Percentiles rank a stretch among this genome's conserved stretches.
These are phyloP conservation scores for Bondarzewia mesenterica DNA, from an alignment of 1,284 basidiomycete genomes.

Conservation along the genomic window DNA sequence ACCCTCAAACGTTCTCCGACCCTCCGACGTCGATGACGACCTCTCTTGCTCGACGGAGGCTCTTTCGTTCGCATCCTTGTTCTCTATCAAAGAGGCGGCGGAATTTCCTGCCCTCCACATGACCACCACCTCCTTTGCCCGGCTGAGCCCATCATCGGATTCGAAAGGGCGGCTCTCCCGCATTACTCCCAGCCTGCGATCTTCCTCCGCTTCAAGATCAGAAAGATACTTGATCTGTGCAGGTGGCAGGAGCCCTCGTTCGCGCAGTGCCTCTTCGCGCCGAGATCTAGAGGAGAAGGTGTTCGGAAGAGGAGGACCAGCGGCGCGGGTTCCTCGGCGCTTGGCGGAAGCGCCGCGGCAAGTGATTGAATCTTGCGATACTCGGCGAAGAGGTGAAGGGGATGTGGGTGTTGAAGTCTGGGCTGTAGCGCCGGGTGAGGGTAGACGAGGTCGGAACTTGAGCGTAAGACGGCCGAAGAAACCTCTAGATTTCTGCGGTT, in stretches of 20 bases:
- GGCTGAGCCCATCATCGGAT: conserved; percentile 11
- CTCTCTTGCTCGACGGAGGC: background rate
- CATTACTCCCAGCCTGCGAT: conserved; percentile 18
- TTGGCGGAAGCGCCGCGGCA: background rate
- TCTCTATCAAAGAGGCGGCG: background rate
- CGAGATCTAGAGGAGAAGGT: conserved; percentile 19
- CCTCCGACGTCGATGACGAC: background rate
- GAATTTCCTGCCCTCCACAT: conserved; percentile 21
- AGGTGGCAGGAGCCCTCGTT: conserved; percentile 21
- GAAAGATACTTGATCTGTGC: conserved; percentile 19
- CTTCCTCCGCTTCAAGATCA: conserved; percentile 24
- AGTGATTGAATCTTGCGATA: background rate
- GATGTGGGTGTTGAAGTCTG: background rate
- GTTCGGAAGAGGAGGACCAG: conserved; percentile 15
- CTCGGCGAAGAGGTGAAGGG: background rate
- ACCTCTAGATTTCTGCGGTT: conserved; percentile 1
- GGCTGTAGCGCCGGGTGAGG: background rate
- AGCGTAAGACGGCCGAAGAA: conserved; percentile 3
- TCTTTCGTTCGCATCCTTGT: background rate
- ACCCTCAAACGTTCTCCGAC: background rate
- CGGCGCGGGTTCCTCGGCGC: conserved; percentile 3
- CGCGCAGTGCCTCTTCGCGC: conserved; percentile 23
- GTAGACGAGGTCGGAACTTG: conserved; percentile 5
- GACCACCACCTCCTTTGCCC: conserved; percentile 22
- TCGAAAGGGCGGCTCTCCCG: background rate